Evolutionary conservation across 78 protist genomes (phyloP).

Genomic region (Dictyostelium brefeldianum): DNA sequence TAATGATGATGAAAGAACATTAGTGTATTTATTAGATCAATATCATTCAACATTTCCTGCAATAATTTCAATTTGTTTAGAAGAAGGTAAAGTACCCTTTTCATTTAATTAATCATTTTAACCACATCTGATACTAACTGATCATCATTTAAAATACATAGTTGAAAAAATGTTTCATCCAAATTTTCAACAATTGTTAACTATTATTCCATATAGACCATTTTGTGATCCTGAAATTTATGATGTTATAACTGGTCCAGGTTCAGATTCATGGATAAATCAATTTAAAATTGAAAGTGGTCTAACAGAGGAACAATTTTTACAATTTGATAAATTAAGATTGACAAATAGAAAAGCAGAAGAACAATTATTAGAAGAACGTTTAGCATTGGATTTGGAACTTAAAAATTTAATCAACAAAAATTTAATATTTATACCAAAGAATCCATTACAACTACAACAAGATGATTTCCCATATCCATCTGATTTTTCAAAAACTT

Average conservation of each 20-base stretch:
- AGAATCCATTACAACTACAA: not conserved
- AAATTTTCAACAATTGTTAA: conserved; percentile 19
- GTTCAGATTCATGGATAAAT: conserved; percentile 5
- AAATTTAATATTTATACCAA: not conserved
- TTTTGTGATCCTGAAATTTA: conserved; percentile 2
- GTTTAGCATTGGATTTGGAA: not conserved
- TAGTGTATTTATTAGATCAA: conserved; percentile 35
- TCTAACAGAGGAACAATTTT: not conserved
- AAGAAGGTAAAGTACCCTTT: conserved; percentile 1
- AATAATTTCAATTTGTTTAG: conserved; percentile 20
- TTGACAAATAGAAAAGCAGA: not conserved
- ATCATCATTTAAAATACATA: too few species aligned
- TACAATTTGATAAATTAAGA: not conserved
- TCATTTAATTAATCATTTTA: too few species aligned
- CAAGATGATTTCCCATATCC: not conserved
- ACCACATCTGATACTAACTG: not conserved
- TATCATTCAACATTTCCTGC: conserved; percentile 23
- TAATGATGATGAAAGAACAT: conserved; percentile 58
- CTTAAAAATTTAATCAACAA: not conserved
- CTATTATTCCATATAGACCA: conserved; percentile 45
- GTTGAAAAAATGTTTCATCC: conserved; percentile 51
- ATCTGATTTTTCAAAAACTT: not conserved
- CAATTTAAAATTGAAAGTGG: not conserved
- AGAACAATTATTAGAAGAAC: not conserved
- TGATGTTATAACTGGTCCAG: not conserved